Evolutionary conservation across 192 early-diverging fungal genomes (phyloP), one percentile per base, ranked within the genome.

Genomic region (Gigaspora rosea): DNA sequence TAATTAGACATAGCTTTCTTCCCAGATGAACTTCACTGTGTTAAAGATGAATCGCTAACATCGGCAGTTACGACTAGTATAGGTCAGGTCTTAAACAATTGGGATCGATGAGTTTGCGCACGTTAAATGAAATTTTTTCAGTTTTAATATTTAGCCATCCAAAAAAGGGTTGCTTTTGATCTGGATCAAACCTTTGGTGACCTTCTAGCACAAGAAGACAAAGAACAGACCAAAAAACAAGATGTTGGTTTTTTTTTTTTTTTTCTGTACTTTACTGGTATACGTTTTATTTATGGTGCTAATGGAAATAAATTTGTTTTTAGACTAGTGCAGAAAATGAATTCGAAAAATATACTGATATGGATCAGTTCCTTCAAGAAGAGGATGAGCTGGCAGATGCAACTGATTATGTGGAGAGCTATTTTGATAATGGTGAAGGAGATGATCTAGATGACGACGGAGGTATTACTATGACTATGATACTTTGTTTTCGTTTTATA

Each of bases 331-430:
- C 9, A 35, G 66, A 68, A 22, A 49, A 68, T 46, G 66, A 68
- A 13, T 20, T 68, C 22, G 66, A 68, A 11, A 68, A 68, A 49
- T 68, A 50, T 50, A 4, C 18, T 20, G 66, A 68, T 12, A 65
- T 65, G 8, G 66, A 68, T 22, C 66, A 48, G 8, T 22, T 68
- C 12, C 57, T 59, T 20, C 66, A 68, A 49, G 66, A 68, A 68
- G 66, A 68, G 10, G 66, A 68, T 48, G 66, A 68, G 49, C 49
- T 49, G 47, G 66, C 32, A 12, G 66, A 68, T 68, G 66, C 66
- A n/a, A 68, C 66, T 12, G 66, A 68, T 68, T 68, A 68, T 68
- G 66, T 68, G 10, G 66, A 68, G 49, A 68, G 46, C 49, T 68
- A 68, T 49, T 68, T 68, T 68, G 66, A 68, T n/a, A 68, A 68